Base-by-base conservation (phyloP, 495 filamentous ascomycete genomes). In the Immersiella caudata region DNA sequence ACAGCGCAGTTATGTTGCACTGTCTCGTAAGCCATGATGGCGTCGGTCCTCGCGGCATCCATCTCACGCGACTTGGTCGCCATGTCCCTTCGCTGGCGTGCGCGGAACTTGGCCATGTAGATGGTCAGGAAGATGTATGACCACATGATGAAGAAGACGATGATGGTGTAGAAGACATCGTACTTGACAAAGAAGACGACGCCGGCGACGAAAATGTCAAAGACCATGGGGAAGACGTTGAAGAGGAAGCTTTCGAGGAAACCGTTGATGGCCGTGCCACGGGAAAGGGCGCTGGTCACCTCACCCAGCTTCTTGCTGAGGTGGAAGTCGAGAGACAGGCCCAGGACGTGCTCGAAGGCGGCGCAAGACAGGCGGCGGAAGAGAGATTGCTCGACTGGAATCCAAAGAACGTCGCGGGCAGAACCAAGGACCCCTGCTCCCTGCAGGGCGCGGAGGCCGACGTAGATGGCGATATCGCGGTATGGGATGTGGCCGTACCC, bases 1-100 rank as follows among this genome's bases (percentile, higher is more conserved):
- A 97, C 94, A 0, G 94, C 93, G 72, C 96, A 96, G 83, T 97
- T 97, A 73, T 97, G 97, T 76, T 97, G 97, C 68, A 97, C 94
- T 20, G 94, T 97, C 78, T 97, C 94, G 74, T 97, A 97, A 12
- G 92, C 93, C 49, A 93, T 87, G 85, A 97, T 94, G 0, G 94
- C 96, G 71, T 97, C 94, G 67, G 96, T 97, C 80, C 97, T 97
- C 60, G 97, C 93, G 16, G 94, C 94, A 73, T 97, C 93, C 80
- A 96, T 91, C 77, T 96, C 91, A 64, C 94, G 85, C 63, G 90
- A 90, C 18, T 91, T 89, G 73, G 94, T 96, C 52, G 91, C 91
- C 91, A 97, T 97, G 68, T 93, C 86, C 54, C 94, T 81, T 70
- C 93, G 85, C 67, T 95, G 91, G 73, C 93, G 90, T 6, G 90